Base-by-base conservation (phyloP, 805 yeast genomes). In the Lipomyces chichibuensis region DNA sequence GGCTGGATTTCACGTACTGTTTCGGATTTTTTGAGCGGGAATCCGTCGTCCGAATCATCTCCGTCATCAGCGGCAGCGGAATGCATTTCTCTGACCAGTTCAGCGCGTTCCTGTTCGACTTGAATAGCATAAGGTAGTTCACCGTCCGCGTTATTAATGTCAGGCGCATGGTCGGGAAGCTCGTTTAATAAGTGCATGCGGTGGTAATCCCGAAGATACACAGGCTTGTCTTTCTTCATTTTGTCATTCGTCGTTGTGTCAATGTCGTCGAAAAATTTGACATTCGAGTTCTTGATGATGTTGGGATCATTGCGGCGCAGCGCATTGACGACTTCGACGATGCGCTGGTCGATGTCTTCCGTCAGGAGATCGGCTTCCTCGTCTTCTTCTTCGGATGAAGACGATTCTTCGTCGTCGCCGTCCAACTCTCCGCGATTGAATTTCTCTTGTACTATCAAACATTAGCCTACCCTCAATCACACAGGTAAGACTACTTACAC, bases 201-300 rank as follows among this genome's bases (percentile, higher is more conserved):
- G 76, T 95, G 98, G 75, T 93, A 95, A 77, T 95, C 99, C 73
- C 93, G 92, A 77, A 95, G 84, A 76, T 88, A 91, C 65, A 95
- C 82, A 9, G 98, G 97, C 75, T 90, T 91, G 13, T 84, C 82
- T 67, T 81, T 80, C 56, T 81, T 82, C 25, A 81, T 82, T 2
- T 78, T 80, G 27, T 83, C 88, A 23, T 20, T n/a, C 29, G 58
- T 37, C 14, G 14, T 25, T 5, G n/a, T 52, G 54, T 37, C 25
- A 2, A 87, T 84, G 25, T 88, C 90, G 2, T 88, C 88, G 77
- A 90, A 94, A 75, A 95, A 95, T 74, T 83, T 85, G 11, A 84
- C 87, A 20, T 84, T 80, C n/a, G 88, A 87, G 75, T 94, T 88
- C 69, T 88, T 82, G 53, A 94, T 81, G 23, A 80, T 75, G 65